phyloP scores from a whole-genome alignment of 2,329 filamentous ascomycete species.

The Periconia digitata region DNA sequence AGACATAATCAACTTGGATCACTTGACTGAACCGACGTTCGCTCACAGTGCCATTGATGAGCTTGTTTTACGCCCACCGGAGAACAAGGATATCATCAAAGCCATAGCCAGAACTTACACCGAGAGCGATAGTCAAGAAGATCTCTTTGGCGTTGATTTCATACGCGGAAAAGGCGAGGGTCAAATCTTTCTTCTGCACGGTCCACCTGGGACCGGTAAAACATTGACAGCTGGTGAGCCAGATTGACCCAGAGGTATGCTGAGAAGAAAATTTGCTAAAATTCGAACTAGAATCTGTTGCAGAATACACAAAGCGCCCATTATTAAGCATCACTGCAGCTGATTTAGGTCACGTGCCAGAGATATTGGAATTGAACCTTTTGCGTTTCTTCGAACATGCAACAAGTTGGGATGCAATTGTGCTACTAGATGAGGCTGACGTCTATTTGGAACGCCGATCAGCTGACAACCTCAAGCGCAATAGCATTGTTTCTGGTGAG shows the following conservation, averaged over 20 bases:
- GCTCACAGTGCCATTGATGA: too few species aligned
- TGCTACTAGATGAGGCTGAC: constrained; percentile 43
- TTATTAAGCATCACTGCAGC: constrained; percentile 20
- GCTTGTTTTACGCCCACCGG: too few species aligned
- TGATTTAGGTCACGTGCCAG: constrained; percentile 18
- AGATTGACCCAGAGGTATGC: constrained; percentile 25
- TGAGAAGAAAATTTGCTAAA: too few species aligned
- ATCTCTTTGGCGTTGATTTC: constrained; percentile 10
- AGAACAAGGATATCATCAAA: too few species aligned
- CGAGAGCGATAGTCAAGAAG: too few species aligned
- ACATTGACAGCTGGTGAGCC: constrained; percentile 72
- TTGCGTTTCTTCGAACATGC: constrained; percentile 16
- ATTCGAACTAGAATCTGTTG: constrained; percentile 27
- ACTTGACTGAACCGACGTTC: too few species aligned
- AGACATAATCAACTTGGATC: too few species aligned
- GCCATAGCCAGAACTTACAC: too few species aligned
- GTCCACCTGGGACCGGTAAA: constrained; percentile 93
- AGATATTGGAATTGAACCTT: constrained; percentile 14
- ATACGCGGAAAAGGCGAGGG: constrained; percentile 33
- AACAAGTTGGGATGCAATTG: constrained; percentile 23
- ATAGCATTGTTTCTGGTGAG: constrained; percentile 30
- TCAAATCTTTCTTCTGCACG: constrained; percentile 59
- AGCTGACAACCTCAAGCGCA: constrained; percentile 29
- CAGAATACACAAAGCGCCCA: constrained; percentile 24
- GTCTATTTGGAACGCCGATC: constrained; percentile 40